phyloP scores from a whole-genome alignment of 2,329 filamentous ascomycete genomes.

The Xylaria arbuscula region DNA sequence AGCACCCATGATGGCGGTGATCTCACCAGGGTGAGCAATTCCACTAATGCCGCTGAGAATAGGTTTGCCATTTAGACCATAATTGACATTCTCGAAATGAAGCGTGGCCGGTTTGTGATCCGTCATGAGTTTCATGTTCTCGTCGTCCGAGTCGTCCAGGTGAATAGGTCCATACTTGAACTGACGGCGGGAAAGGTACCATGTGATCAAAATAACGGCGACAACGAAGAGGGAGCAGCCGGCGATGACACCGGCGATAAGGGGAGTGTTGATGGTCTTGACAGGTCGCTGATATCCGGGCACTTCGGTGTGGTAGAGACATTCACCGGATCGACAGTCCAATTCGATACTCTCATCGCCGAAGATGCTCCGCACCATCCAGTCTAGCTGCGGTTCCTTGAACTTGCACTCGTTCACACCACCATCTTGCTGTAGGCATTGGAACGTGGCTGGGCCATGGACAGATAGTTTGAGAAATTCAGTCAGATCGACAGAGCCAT shows the following conservation, averaged over 20 bases:
- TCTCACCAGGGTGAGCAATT: conserved; percentile 91
- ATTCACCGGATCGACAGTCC: conserved; percentile 87
- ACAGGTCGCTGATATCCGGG: conserved; percentile 89
- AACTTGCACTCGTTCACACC: conserved; percentile 78
- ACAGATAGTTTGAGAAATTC: conserved; percentile 88
- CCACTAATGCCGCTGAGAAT: conserved; percentile 86
- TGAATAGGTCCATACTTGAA: conserved; percentile 78
- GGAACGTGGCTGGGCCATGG: conserved; percentile 87
- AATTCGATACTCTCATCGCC: conserved; percentile 91
- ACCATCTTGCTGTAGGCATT: conserved; percentile 74
- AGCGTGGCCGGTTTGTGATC: conserved; percentile 92
- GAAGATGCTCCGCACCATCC: conserved; percentile 87
- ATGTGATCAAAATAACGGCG: conserved; percentile 82
- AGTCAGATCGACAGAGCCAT: conserved; percentile 89
- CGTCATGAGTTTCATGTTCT: conserved; percentile 84
- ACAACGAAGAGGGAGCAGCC: conserved; percentile 87
- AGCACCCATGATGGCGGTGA: conserved; percentile 97
- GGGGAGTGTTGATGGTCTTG: conserved; percentile 94
- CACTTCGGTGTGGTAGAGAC: conserved; percentile 90
- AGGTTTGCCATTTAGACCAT: conserved; percentile 85
- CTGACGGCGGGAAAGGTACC: conserved; percentile 86
- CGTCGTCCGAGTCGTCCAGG: conserved; percentile 90
- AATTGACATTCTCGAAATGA: conserved; percentile 88
- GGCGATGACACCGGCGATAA: conserved; percentile 94
- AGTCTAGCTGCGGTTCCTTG: conserved; percentile 91